Evolutionary conservation across 345 rosid species (phyloP).

Genomic region (Moringa oleifera): DNA sequence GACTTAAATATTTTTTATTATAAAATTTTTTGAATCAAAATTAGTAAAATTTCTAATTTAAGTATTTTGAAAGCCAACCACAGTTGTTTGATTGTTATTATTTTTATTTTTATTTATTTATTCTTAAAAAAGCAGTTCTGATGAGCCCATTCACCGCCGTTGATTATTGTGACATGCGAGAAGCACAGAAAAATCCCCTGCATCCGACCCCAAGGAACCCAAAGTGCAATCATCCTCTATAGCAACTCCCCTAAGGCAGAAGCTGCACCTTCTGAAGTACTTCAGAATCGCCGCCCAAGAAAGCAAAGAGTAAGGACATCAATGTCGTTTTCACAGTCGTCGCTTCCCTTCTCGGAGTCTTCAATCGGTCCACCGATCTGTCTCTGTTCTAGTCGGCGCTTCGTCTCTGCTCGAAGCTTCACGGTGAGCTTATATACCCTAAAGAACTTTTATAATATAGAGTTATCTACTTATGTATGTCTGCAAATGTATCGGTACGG

Average conservation of each 20-base stretch:
- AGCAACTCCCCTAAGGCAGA: not conserved
- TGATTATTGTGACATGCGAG: not conserved
- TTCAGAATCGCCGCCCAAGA: not conserved
- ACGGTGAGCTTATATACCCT: conserved; percentile 16
- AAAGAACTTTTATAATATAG: not conserved
- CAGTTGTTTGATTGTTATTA: too few species aligned
- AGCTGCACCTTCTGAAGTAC: not conserved
- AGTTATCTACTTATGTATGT: not conserved
- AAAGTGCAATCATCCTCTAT: not conserved
- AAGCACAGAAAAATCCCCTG: conserved; percentile 12
- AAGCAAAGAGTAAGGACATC: conserved; percentile 19
- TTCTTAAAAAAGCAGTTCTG: not conserved
- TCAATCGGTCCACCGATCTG: not conserved
- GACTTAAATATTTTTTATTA: too few species aligned
- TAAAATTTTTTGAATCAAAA: too few species aligned
- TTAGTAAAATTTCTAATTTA: too few species aligned
- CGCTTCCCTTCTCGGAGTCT: conserved; percentile 14
- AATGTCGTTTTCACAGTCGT: conserved; percentile 18
- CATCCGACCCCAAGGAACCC: not conserved
- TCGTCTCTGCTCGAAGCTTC: not conserved
- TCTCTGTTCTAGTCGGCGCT: not conserved
- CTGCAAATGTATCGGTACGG: not conserved
- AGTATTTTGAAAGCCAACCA: too few species aligned
- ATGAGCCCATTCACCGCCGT: not conserved
- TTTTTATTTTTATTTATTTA: too few species aligned